These are phyloP conservation scores for Fragaria vesca DNA, from an alignment of 306 rosid genomes.

Conservation along the genomic window DNA sequence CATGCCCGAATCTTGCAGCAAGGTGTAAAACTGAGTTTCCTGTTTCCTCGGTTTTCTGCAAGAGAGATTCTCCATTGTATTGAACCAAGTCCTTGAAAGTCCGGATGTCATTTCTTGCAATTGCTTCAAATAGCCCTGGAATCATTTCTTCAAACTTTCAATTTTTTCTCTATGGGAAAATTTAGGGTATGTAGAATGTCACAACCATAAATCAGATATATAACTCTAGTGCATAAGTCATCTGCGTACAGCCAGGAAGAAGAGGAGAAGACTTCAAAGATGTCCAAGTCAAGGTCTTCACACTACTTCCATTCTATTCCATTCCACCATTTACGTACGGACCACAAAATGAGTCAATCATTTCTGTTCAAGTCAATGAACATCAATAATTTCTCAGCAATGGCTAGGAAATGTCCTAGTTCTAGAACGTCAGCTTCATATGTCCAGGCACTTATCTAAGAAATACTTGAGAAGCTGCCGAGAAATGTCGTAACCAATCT, in stretches of 20 bases:
- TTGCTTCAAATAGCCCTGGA: conserved; percentile 38
- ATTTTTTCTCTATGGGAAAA: background rate
- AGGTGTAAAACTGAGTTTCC: conserved; percentile 51
- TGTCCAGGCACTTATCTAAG: background rate
- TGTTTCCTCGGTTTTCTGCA: conserved; percentile 42
- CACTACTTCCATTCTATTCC: background rate
- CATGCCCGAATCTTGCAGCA: conserved; percentile 48
- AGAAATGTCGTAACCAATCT: background rate
- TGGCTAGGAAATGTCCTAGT: background rate
- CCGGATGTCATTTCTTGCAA: conserved; percentile 33
- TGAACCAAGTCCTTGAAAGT: conserved; percentile 36
- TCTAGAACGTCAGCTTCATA: background rate
- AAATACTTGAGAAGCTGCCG: background rate
- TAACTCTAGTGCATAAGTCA: background rate
- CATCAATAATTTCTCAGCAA: background rate
- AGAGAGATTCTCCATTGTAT: conserved; percentile 37
- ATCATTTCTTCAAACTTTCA: conserved; percentile 39
- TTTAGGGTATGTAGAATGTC: background rate
- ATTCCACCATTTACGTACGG: background rate
- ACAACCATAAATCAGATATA: background rate
- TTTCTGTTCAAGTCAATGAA: background rate
- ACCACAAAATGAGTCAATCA: background rate
- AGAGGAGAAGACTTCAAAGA: background rate
- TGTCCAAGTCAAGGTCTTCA: background rate
- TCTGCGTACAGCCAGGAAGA: background rate